Base-by-base conservation (phyloP, 805 yeast species). In the Lipomyces kockii region DNA sequence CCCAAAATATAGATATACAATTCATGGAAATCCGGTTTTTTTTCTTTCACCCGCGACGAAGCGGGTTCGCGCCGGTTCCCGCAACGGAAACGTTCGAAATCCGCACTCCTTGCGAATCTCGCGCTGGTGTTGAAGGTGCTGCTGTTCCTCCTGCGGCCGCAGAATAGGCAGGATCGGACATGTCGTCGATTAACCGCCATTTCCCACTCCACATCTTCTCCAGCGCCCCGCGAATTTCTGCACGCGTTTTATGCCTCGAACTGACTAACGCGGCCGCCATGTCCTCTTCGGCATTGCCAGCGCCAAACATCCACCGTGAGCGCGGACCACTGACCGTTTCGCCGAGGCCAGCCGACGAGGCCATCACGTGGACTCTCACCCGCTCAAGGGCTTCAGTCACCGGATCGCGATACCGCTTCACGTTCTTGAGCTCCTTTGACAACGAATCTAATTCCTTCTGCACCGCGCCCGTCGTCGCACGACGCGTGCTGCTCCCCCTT, bases 351-450 rank as follows among this genome's bases (percentile, higher is more conserved):
- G 9, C 62, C 4, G 58, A 27, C 37, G 43, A 8, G 27, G 60
- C 62, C 25, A 55, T 22, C 20, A 67, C 32, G 12, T 62, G 60
- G 9, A 56, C 43, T 4, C 70, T 64, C n/a, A 66, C 69, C n/a
- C 71, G 69, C 17, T 62, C 67, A 22, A 68, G 58, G 17, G 71
- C 57, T 55, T 69, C 72, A 27, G 55, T 60, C 8, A 62, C 59
- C n/a, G 72, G 72, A 20, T 62, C 72, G 14, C 72, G 64, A 53
- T 69, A 67, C 54, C 72, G 60, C 57, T 29, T 62, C 35, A 69
- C 72, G 56, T 69, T 69, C 63, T 67, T 68, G 20, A 69, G 57
- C 35, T 69, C 72, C 52, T 69, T 69, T 7, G 68, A 63, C 11
- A 67, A 37, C 20, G 66, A 37, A 34, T 69, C 72, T 1, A 67